Base-by-base conservation (phyloP, 306 rosid genomes). In the Calophaca sinica region DNA sequence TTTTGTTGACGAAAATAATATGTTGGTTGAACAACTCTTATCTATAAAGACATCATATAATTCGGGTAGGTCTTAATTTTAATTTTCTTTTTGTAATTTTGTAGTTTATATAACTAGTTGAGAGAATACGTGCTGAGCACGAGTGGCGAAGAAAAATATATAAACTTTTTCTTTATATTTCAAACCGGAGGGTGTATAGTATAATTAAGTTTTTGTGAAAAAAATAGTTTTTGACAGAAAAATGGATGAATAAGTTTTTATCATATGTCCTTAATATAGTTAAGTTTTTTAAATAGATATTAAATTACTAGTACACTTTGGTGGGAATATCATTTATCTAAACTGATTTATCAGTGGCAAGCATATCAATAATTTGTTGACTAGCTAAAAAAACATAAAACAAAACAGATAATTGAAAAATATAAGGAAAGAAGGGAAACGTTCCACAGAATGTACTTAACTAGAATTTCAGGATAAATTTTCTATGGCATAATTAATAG, bases 21-120 rank as follows among this genome's bases (percentile, higher is more conserved):
- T 9, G 55, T 72, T 72, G 32, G 67, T 72, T 72, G 76, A 72
- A 72, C 76, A 26, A 72, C 76, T 54, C 67, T 42, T 9, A 57
- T 32, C 62, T 8, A 51, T 9, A 35, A 50, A 50, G 33, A 33
- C 53, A 59, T 26, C 28, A 44, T 45, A 68, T 4, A 53, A 29
- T 6, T 51, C 4, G 12, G 38, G 50, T 53, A 55, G 66, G 10
- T 71, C 50, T 35, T 2, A 52, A 38, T 35, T n/a, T n/a, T n/a
- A n/a, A n/a, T n/a, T n/a, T n/a, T 20, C 26, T 20, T 20, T 20
- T 20, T 20, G 26, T 20, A 20, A 20, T 20, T 20, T 20, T 20
- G 26, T 20, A 20, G 26, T 1, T 0, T 20, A 20, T 20, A 20
- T 20, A 20, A 20, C 26, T 20, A 20, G 26, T 20, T 20, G 26